phyloP scores from a whole-genome alignment of 164 flowering plant species.

The Annona cherimola region DNA sequence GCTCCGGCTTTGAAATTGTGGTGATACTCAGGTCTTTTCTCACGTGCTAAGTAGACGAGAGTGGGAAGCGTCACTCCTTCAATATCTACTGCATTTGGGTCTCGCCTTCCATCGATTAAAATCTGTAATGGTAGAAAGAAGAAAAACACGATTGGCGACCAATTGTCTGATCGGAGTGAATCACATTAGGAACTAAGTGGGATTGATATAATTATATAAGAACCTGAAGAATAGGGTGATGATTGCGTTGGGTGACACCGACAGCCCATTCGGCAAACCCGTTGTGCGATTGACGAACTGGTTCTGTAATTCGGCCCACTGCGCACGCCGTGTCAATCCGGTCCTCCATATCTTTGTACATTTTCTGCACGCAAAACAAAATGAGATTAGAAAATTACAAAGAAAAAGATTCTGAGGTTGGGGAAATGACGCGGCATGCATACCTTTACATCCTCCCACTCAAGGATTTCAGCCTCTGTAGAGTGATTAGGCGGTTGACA shows the following conservation, averaged over 20 bases:
- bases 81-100: constrained; percentile 23
- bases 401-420: no score
- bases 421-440: no score
- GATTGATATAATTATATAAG: neutral
- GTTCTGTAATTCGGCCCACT: constrained; percentile 42
- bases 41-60: constrained; percentile 48
- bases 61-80: constrained; percentile 39
- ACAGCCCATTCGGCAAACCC: constrained; percentile 58
- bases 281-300: constrained; percentile 24
- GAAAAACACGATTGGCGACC: no score
- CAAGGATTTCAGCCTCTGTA: neutral
- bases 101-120: constrained; percentile 34
- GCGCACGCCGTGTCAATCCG: constrained; percentile 42
- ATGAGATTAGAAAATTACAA: no score
- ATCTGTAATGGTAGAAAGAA: constrained; percentile 21
- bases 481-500: neutral
- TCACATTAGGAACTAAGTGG: no score
- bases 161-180: no score
- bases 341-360: constrained; percentile 52
- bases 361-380: constrained; percentile 27
- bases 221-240: constrained; percentile 1
- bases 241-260: constrained; percentile 23
- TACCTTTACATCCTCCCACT: neutral
- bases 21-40: constrained; percentile 34
- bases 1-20: constrained; percentile 62